phyloP scores from a whole-genome alignment of 1,284 basidiomycete genomes.

The Boletus semigastroideus region DNA sequence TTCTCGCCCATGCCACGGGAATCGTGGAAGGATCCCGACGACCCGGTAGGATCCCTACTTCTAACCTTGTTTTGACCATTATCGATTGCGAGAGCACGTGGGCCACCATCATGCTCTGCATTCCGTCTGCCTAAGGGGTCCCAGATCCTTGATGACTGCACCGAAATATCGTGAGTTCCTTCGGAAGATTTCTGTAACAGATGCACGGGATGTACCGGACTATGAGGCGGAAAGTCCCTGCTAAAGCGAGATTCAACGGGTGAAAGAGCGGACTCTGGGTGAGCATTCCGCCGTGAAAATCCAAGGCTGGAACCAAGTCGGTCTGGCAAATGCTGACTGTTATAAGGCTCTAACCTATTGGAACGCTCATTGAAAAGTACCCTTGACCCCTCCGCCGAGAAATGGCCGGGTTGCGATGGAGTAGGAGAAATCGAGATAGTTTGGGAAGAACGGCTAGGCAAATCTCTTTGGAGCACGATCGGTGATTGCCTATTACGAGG shows the following conservation, averaged over 20 bases:
- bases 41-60: conserved; percentile 17
- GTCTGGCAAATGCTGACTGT: conserved; percentile 38
- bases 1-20: conserved; percentile 18
- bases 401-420: conserved; percentile 43
- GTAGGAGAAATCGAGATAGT: conserved; percentile 34
- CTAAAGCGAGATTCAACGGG: conserved; percentile 45
- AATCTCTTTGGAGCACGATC: conserved; percentile 42
- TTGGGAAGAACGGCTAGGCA: conserved; percentile 36
- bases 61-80: conserved; percentile 20
- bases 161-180: conserved; percentile 13
- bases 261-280: conserved; percentile 42
- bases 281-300: conserved; percentile 42
- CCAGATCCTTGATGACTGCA: conserved; percentile 19
- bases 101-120: conserved; percentile 19
- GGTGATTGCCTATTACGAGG: conserved; percentile 60
- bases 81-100: conserved; percentile 14
- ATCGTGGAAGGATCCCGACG: conserved; percentile 20
- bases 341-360: conserved; percentile 80
- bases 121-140: conserved; percentile 22
- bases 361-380: conserved; percentile 90
- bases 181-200: conserved; percentile 48
- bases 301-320: conserved; percentile 35
- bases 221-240: conserved; percentile 48
- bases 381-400: conserved; percentile 55
- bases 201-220: conserved; percentile 42